Conservation (phyloP, 2,329 filamentous ascomycete genomes). For the Nothophoma quercina region DNA sequence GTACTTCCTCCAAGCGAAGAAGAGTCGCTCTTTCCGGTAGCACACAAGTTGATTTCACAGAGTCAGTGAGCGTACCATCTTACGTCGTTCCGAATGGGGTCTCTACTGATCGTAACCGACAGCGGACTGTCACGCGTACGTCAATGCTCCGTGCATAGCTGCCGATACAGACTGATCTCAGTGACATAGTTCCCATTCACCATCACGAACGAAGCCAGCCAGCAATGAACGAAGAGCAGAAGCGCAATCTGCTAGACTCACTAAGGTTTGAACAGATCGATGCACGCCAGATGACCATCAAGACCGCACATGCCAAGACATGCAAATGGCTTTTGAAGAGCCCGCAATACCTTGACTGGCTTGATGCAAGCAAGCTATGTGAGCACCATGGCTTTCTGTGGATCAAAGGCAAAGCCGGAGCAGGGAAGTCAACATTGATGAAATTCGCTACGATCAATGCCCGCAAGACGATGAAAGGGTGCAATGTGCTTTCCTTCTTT, state of each 20-base stretch:
- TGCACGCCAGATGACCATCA: constrained; percentile 48
- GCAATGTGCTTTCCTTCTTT: constrained; percentile 29
- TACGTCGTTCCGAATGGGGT: too few relatives aligned
- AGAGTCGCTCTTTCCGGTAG: neutral
- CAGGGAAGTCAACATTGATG: constrained; percentile 55
- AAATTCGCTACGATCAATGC: constrained; percentile 36
- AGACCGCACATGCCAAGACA: constrained; percentile 48
- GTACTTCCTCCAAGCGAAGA: neutral
- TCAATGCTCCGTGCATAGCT: neutral
- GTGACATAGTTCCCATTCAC: neutral
- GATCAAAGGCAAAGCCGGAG: constrained; percentile 44
- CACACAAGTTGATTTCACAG: neutral
- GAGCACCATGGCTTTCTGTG: constrained; percentile 29
- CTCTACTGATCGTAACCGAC: neutral
- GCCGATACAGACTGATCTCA: neutral
- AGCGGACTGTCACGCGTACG: neutral
- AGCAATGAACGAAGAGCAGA: neutral
- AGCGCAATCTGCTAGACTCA: neutral
- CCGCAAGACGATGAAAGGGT: constrained; percentile 13
- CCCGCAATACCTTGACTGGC: constrained; percentile 50
- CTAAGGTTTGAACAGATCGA: constrained; percentile 50
- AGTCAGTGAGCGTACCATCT: neutral
- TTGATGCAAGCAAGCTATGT: constrained; percentile 34
- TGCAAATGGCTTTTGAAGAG: constrained; percentile 53
- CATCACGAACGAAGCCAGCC: neutral